phyloP scores from a whole-genome alignment of 1,284 basidiomycete genomes.

The Apiotrichum porosum region DNA sequence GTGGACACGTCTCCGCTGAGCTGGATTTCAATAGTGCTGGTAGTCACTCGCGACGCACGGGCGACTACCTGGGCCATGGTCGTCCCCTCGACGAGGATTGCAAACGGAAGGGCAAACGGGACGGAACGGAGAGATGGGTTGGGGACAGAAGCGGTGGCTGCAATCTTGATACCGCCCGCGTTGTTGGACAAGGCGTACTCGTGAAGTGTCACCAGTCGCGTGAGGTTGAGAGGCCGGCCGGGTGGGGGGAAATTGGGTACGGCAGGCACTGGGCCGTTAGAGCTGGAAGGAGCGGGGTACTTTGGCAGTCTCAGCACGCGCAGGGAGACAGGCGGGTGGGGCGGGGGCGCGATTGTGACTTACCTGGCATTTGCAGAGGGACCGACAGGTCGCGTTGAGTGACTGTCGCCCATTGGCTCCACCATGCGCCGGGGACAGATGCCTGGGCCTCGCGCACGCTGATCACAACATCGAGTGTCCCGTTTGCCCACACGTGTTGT shows the following conservation, averaged over 20 bases:
- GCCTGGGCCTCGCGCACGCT: slow-evolving; percentile 22
- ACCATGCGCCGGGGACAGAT: slow-evolving; percentile 23
- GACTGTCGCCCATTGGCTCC: slow-evolving; percentile 20
- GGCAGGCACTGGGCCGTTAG: slow-evolving; percentile 32
- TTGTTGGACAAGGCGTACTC: slow-evolving; percentile 33
- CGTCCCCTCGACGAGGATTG: slow-evolving; percentile 28
- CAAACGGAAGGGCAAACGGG: slow-evolving; percentile 40
- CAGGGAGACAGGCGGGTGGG: background rate
- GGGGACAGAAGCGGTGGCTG: slow-evolving; percentile 32
- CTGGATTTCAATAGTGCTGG: slow-evolving; percentile 21
- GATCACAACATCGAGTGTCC: slow-evolving; percentile 26
- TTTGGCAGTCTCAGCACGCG: slow-evolving; percentile 2
- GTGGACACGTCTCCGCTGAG: slow-evolving; percentile 34
- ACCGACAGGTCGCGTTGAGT: slow-evolving; percentile 27
- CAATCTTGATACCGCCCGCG: slow-evolving; percentile 23
- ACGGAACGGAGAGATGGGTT: slow-evolving; percentile 29
- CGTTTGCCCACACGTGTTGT: slow-evolving; percentile 35
- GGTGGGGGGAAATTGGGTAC: slow-evolving; percentile 41
- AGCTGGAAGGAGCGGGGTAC: slow-evolving; percentile 6
- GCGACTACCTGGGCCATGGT: slow-evolving; percentile 39
- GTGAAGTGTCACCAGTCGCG: slow-evolving; percentile 35
- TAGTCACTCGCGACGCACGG: slow-evolving; percentile 5
- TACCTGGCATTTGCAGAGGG: slow-evolving; percentile 31
- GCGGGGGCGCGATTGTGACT: slow-evolving; percentile 14
- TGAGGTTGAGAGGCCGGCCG: slow-evolving; percentile 35